Percentiles rank a stretch among this genome's conserved stretches.
Evolutionary conservation across 345 rosid genomes (phyloP).

Genomic region (Reutealis trisperma): DNA sequence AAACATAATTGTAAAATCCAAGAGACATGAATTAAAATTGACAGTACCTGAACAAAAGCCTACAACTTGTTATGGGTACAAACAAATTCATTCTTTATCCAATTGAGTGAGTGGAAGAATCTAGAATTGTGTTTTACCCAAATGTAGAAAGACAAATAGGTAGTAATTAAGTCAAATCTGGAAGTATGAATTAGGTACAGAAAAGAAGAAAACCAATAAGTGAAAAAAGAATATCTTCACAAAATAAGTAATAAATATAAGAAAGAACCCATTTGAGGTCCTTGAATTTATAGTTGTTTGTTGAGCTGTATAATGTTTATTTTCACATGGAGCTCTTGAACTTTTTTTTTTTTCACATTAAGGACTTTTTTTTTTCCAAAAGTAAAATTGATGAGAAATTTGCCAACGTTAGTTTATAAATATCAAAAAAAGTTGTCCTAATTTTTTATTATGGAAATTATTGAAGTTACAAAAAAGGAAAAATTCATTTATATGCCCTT

Average conservation of each 20-base stretch:
- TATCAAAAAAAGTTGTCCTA: no score
- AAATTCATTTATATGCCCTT: no score
- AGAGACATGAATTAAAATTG: neutral
- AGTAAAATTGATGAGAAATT: no score
- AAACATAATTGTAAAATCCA: neutral
- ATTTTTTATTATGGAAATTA: no score
- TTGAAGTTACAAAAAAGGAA: no score
- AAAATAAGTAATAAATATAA: neutral
- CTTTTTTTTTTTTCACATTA: no score
- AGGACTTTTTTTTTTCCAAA: no score
- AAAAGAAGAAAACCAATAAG: neutral
- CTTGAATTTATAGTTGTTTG: no score
- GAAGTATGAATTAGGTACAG: neutral
- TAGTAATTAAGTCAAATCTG: neutral
- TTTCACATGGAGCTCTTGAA: no score
- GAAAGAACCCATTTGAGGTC: no score
- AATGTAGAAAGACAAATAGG: neutral
- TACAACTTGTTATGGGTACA: slow-evolving; percentile 37
- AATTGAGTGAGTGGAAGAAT: slow-evolving; percentile 30
- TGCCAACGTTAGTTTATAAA: no score
- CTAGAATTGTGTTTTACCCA: slow-evolving; percentile 22
- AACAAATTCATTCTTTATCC: slow-evolving; percentile 40
- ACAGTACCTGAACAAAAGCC: slow-evolving; percentile 38
- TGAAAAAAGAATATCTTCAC: neutral
- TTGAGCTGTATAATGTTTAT: no score